Percentiles rank a stretch among this genome's conserved stretches.
Conservation (phyloP, 2,329 filamentous ascomycete genomes). For the Trichoderma sp. region DNA sequence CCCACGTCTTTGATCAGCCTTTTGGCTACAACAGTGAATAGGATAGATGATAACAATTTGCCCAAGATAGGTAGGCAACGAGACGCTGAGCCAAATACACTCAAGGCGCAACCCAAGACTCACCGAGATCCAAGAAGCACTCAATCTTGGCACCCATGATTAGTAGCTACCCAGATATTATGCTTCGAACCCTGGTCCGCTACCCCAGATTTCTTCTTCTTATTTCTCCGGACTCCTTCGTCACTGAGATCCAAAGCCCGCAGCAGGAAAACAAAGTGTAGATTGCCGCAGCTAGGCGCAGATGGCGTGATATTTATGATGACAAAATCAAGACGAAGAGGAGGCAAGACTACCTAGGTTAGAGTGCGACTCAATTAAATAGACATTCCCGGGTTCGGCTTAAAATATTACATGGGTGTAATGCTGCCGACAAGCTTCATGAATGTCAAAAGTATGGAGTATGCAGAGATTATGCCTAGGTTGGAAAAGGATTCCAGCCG, state of each 20-base stretch:
- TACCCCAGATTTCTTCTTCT: conserved; percentile 6
- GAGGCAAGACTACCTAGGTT: too few species aligned
- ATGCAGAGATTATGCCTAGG: neutral
- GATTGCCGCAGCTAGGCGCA: conserved; percentile 11
- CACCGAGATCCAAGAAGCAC: conserved; percentile 69
- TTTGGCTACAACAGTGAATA: neutral
- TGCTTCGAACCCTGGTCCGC: neutral
- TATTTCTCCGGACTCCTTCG: neutral
- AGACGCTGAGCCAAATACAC: neutral
- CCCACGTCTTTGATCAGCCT: neutral
- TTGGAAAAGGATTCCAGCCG: neutral
- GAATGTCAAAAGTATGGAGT: neutral
- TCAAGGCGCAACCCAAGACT: neutral
- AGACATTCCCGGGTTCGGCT: neutral
- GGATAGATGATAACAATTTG: neutral
- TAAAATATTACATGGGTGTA: neutral
- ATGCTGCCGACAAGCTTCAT: neutral
- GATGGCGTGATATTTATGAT: conserved; percentile 15
- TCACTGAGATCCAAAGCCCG: neutral
- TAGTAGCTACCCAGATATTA: neutral
- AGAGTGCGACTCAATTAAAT: neutral
- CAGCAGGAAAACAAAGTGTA: neutral
- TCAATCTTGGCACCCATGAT: conserved; percentile 65
- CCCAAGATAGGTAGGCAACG: neutral
- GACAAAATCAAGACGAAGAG: conserved; percentile 2